These are phyloP conservation scores for Panicum miliaceum DNA, from an alignment of 176 grass and related monocot species.

Conservation along the genomic window DNA sequence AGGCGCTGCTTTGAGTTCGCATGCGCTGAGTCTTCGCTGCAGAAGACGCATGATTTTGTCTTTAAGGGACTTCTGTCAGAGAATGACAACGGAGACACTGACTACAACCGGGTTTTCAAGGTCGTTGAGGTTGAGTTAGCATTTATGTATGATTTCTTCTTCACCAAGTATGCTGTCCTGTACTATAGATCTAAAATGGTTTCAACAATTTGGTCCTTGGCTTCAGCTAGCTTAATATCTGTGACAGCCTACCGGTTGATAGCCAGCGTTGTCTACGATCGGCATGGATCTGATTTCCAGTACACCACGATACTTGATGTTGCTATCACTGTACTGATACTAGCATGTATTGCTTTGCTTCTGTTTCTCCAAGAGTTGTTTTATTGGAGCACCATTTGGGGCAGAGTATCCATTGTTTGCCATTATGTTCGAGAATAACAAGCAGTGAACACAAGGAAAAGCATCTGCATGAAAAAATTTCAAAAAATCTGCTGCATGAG, in stretches of 20 bases:
- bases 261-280: too few species aligned
- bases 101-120: background rate
- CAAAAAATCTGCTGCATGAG: background rate
- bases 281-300: too few species aligned
- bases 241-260: background rate
- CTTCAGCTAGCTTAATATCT: background rate
- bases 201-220: background rate
- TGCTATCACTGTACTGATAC: background rate
- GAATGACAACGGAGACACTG: background rate
- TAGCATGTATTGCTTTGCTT: background rate
- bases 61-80: background rate
- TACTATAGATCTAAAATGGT: too few species aligned
- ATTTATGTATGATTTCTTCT: constrained; percentile 19
- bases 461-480: too few species aligned
- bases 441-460: background rate
- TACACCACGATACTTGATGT: background rate
- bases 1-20: too few species aligned
- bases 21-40: too few species aligned
- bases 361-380: background rate
- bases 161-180: constrained; percentile 28
- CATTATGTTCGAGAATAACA: background rate
- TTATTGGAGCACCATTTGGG: constrained; percentile 3
- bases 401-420: background rate
- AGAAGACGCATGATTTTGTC: too few species aligned
- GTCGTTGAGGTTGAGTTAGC: constrained; percentile 5